Percentiles rank a stretch among this genome's conserved stretches.
Conservation (phyloP, 2,329 filamentous ascomycete species). For the Nemania diffusa region DNA sequence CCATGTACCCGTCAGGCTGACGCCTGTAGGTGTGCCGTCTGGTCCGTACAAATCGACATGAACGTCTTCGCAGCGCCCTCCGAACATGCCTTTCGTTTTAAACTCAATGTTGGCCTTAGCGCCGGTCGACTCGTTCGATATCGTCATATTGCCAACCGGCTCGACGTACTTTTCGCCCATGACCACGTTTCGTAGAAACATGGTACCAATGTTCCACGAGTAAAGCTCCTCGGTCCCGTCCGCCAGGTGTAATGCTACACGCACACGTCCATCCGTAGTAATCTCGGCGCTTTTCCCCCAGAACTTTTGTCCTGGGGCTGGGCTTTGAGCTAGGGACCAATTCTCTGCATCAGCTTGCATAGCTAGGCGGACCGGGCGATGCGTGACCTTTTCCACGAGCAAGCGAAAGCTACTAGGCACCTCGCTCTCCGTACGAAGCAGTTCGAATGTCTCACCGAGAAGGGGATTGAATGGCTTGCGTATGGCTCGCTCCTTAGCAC, state of each 20-base stretch:
- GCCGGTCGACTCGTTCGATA: constrained; percentile 85
- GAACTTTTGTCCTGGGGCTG: constrained; percentile 93
- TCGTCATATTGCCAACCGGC: constrained; percentile 88
- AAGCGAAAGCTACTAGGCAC: constrained; percentile 81
- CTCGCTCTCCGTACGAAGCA: constrained; percentile 84
- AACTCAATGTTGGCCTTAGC: constrained; percentile 89
- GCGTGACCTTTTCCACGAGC: constrained; percentile 93
- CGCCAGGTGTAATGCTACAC: constrained; percentile 74
- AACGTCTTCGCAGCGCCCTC: constrained; percentile 91
- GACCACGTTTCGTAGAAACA: constrained; percentile 94
- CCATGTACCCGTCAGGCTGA: constrained; percentile 85
- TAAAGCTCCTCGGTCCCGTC: constrained; percentile 82
- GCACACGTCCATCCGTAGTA: constrained; percentile 87
- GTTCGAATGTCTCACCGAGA: constrained; percentile 93
- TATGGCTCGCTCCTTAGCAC: constrained; percentile 89
- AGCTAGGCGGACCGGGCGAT: constrained; percentile 90
- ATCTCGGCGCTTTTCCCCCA: constrained; percentile 98
- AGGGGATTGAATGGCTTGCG: constrained; percentile 98
- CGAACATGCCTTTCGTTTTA: constrained; percentile 96
- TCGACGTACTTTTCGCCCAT: constrained; percentile 99
- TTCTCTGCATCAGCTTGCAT: constrained; percentile 88
- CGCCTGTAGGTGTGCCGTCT: constrained; percentile 71
- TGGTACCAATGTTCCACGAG: constrained; percentile 88
- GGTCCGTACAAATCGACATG: constrained; percentile 76
- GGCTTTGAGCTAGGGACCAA: constrained; percentile 90